Evolutionary conservation across 164 flowering plant genomes (phyloP).

Genomic region (Chimonanthus praecox): DNA sequence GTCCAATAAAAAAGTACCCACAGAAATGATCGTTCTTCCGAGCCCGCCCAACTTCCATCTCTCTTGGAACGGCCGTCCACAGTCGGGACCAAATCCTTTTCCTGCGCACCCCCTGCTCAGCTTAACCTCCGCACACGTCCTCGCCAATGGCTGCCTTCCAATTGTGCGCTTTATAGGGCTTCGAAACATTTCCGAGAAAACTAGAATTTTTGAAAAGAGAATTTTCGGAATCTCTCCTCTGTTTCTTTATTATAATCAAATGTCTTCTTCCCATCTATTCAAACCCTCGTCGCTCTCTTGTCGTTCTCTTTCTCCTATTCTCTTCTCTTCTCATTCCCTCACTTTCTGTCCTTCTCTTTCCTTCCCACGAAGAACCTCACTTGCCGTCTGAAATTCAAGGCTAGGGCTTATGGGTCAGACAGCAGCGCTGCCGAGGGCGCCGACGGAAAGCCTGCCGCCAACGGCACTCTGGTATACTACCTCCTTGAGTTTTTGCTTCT

Average conservation of each 20-base stretch:
- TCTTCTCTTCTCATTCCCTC: too few relatives aligned
- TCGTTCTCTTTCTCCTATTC: background rate
- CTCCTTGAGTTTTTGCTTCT: background rate
- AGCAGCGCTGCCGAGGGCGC: background rate
- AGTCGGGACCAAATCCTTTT: background rate
- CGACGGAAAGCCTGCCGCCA: constrained; percentile 7
- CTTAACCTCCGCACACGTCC: background rate
- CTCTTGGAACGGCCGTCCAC: too few relatives aligned
- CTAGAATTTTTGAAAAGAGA: too few relatives aligned
- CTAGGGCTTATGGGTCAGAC: constrained; percentile 1
- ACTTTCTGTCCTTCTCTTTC: background rate
- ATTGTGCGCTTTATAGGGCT: background rate
- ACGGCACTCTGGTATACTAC: constrained; percentile 8
- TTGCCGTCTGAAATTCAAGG: background rate
- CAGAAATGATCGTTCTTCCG: too few relatives aligned
- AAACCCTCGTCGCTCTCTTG: background rate
- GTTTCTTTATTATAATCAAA: background rate
- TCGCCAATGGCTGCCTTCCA: background rate
- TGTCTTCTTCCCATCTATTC: constrained; percentile 2
- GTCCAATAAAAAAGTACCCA: too few relatives aligned
- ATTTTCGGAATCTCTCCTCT: background rate
- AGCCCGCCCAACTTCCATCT: too few relatives aligned
- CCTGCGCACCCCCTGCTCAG: background rate
- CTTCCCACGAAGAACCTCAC: background rate
- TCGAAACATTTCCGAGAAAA: background rate